A percentile compares a stretch with the other conserved stretches of the same genome.
phyloP scores from a whole-genome alignment of 208 protist species.

The Porcisia deanei region DNA sequence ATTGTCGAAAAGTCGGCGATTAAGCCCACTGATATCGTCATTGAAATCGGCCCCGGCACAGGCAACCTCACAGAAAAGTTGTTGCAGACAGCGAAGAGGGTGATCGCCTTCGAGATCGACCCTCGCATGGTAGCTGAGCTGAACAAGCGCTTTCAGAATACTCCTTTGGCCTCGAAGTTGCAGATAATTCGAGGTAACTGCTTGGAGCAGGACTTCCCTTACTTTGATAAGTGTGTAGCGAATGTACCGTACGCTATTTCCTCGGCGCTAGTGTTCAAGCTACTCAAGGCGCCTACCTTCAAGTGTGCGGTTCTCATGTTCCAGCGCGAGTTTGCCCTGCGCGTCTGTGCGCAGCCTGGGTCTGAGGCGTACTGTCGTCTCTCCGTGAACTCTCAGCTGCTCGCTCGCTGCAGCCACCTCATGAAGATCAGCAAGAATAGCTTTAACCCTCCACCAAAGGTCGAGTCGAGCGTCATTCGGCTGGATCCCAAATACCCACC shows the following conservation, averaged over 20 bases:
- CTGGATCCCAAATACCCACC: slow-evolving; percentile 98
- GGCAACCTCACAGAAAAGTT: slow-evolving; percentile 99
- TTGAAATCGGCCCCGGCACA: slow-evolving; percentile 99
- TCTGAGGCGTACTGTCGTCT: slow-evolving; percentile 98
- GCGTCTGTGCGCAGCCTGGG: slow-evolving; percentile 98
- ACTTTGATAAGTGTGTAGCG: slow-evolving; percentile 99
- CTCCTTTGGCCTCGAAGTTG: slow-evolving; percentile 90
- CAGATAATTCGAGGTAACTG: slow-evolving; percentile 99
- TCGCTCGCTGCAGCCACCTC: slow-evolving; percentile 97
- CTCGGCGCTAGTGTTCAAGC: slow-evolving; percentile 99
- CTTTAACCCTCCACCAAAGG: slow-evolving; percentile 99
- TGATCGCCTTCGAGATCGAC: slow-evolving; percentile 99
- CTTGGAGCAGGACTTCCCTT: slow-evolving; percentile 98
- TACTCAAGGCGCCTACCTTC: slow-evolving; percentile 95
- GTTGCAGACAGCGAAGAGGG: slow-evolving; percentile 96
- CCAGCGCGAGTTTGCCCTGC: slow-evolving; percentile 99
- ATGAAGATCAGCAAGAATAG: slow-evolving; percentile 99
- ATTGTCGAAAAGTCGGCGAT: slow-evolving; percentile 98
- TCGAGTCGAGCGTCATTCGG: slow-evolving; percentile 98
- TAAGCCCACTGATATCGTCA: slow-evolving; percentile 97
- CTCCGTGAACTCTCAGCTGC: slow-evolving; percentile 99
- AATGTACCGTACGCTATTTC: slow-evolving; percentile 99
- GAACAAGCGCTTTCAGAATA: slow-evolving; percentile 98
- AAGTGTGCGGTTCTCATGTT: slow-evolving; percentile 99
- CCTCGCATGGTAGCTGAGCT: slow-evolving; percentile 99